A percentile compares a stretch with the other conserved stretches of the same genome.
Conservation (phyloP, 2,329 filamentous ascomycete species). For the Catunica adiposa region DNA sequence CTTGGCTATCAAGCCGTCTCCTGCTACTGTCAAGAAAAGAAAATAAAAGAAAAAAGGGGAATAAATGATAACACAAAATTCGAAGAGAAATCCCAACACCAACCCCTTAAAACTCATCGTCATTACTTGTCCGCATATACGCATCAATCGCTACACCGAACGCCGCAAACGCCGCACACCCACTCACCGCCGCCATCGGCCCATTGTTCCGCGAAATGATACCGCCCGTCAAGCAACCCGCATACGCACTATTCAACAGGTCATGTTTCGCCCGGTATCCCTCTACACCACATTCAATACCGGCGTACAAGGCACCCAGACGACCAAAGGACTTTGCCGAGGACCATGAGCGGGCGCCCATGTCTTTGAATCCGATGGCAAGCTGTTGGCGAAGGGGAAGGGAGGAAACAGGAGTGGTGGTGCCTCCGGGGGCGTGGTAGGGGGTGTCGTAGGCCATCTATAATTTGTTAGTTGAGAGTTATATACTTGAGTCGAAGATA, state of each 20-base stretch:
- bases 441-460: constrained; percentile 98
- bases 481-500: background rate
- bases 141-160: constrained; percentile 85
- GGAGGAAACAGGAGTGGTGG: constrained; percentile 28
- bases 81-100: constrained; percentile 1
- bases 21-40: constrained; percentile 1
- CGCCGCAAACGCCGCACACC: constrained; percentile 84
- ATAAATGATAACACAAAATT: constrained; percentile 7
- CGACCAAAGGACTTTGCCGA: constrained; percentile 91
- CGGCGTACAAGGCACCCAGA: constrained; percentile 77
- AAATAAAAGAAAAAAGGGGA: background rate
- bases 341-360: constrained; percentile 68
- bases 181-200: constrained; percentile 72
- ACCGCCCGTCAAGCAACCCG: constrained; percentile 82
- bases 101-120: constrained; percentile 24
- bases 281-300: constrained; percentile 92
- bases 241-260: constrained; percentile 67
- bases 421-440: constrained; percentile 37
- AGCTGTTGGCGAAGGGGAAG: constrained; percentile 77
- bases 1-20: background rate
- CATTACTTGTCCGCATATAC: constrained; percentile 67
- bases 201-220: constrained; percentile 75
- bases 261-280: constrained; percentile 89
- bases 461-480: background rate
- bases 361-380: constrained; percentile 75